Base-by-base conservation (phyloP, 108 stramenopile genomes). In the Nitzschia sp. region DNA sequence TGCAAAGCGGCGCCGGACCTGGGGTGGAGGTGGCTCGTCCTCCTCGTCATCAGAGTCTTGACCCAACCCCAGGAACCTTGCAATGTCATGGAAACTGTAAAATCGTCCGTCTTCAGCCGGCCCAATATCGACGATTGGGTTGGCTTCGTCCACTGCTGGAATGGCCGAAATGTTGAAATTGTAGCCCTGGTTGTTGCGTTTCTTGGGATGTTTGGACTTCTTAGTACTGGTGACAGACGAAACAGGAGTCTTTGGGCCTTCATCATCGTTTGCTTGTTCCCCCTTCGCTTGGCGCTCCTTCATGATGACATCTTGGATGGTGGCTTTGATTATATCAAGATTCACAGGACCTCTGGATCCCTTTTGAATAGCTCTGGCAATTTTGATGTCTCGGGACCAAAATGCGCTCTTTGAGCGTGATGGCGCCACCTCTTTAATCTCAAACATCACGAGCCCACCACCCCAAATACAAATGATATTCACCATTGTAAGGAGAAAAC, bases 391-490 rank as follows among this genome's bases (percentile, higher is more conserved):
- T 25, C 68, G 36, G 17, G 77, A 64, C 85, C 85, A 85, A 57
- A 85, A 85, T 2, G 76, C 77, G 47, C 74, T 85, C 67, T 82
- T 82, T 18, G 54, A 46, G 48, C 51, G 70, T 15, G 76, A 53
- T 54, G 79, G 85, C 34, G 66, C 74, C 46, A 71, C 79, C 29
- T 70, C 69, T 54, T 90, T 90, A 64, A 90, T 62, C 4, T 51
- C 36, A 66, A 92, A 92, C 82, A 92, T 85, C 57, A 81, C 19
- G 0, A 80, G 71, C 18, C 82, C 79, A 11, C 75, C 34, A 18
- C 82, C 54, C 78, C 85, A 87, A 67, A 94, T 89, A 59, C 81
- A 78, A 2, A 76, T 53, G 68, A 94, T 91, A 68, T 94, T 94
- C 34, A 84, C 80, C 26, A 91, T 32, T 6, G 92, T 91, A 3